Evolutionary conservation across 75 land plant species (phyloP).

Genomic region (Selaginella tamariscina): DNA sequence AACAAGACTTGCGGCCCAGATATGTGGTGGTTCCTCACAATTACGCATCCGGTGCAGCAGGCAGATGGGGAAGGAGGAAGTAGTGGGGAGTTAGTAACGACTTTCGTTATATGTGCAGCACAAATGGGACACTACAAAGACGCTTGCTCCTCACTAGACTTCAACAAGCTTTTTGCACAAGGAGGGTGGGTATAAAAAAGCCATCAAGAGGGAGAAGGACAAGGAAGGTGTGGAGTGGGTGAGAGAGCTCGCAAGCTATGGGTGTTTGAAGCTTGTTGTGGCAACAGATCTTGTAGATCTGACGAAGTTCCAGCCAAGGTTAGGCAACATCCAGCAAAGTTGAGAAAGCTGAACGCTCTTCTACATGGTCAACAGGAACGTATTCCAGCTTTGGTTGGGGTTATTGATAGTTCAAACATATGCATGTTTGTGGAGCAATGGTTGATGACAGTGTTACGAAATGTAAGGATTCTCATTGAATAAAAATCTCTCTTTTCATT

Average conservation of each 20-base stretch:
- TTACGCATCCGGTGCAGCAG: neutral
- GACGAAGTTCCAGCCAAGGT: neutral
- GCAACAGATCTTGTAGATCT: neutral
- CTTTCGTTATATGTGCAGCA: neutral
- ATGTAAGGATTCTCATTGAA: neutral
- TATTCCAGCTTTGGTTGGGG: neutral
- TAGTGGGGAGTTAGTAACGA: neutral
- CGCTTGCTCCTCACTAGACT: neutral
- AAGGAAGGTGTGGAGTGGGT: neutral
- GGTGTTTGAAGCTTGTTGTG: neutral
- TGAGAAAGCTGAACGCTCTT: neutral
- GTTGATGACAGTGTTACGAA: neutral
- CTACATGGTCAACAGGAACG: neutral
- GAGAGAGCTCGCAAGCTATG: neutral
- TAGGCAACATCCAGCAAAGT: neutral
- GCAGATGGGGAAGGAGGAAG: too few species aligned
- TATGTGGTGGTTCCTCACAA: neutral
- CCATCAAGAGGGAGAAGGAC: neutral
- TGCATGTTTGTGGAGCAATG: neutral
- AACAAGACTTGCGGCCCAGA: slow-evolving; percentile 1
- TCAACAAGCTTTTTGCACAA: slow-evolving; percentile 1
- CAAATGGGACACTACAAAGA: neutral
- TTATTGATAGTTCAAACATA: neutral
- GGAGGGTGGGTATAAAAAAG: neutral
- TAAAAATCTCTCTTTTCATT: slow-evolving; percentile 2